Percentiles rank a stretch among this genome's conserved stretches.
Evolutionary conservation across 768 basidiomycete genomes (phyloP).

Genomic region (Hortiboletus campestris): DNA sequence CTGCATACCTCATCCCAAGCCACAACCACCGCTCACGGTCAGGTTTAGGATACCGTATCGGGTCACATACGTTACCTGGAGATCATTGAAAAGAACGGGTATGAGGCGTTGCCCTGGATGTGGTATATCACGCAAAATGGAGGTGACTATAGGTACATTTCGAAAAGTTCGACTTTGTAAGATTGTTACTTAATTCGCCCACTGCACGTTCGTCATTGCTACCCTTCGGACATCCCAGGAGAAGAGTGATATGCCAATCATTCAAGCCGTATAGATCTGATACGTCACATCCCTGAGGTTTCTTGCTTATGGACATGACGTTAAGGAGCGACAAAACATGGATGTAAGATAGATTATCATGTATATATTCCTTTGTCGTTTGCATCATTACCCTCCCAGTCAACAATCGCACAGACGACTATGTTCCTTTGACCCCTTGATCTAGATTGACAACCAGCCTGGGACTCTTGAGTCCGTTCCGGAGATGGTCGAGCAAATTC

Average conservation of each 20-base stretch:
- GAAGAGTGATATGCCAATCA: conserved; percentile 66
- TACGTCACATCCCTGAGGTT: not conserved
- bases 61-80: conserved; percentile 98
- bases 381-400: not conserved
- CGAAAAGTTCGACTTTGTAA: not conserved
- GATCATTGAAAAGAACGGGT: conserved; percentile 98
- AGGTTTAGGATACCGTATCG: conserved; percentile 99
- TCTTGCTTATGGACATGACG: not conserved
- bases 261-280: conserved; percentile 24
- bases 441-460: too few relatives aligned
- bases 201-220: not conserved
- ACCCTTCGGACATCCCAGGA: conserved; percentile 70
- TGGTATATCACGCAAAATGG: conserved; percentile 88
- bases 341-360: not conserved
- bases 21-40: conserved; percentile 92
- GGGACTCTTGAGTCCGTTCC: too few relatives aligned
- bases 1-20: too few relatives aligned
- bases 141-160: conserved; percentile 78
- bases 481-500: too few relatives aligned
- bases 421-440: too few relatives aligned
- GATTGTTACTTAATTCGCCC: not conserved
- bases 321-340: not conserved
- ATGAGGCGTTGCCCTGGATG: conserved; percentile 96
- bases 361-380: not conserved
- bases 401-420: too few relatives aligned